phyloP scores from a whole-genome alignment of 176 grass and related monocot species.

The Areca catechu region DNA sequence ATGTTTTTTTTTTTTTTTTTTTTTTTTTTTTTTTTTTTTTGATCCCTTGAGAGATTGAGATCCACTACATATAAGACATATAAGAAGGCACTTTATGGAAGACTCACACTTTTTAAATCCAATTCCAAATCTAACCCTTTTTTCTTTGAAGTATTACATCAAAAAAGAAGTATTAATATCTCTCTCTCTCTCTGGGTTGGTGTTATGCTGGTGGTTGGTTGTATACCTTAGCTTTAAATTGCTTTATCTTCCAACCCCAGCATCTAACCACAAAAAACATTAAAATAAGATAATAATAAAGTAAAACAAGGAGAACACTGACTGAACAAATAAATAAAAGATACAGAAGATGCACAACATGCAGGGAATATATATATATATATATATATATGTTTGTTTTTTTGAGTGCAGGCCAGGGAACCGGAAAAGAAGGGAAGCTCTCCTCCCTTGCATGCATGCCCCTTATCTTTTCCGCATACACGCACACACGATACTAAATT shows the following conservation, averaged over 20 bases:
- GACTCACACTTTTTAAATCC: no score
- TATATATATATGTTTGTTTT: no score
- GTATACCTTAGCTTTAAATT: slow-evolving; percentile 57
- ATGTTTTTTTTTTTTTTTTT: no score
- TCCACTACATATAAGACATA: no score
- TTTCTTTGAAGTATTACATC: background rate
- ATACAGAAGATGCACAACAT: slow-evolving; percentile 25
- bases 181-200: background rate
- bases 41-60: no score
- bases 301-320: slow-evolving; percentile 16
- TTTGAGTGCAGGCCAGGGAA: no score
- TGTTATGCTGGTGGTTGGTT: slow-evolving; percentile 37
- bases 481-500: slow-evolving; percentile 2
- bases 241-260: slow-evolving; percentile 41
- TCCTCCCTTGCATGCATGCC: no score
- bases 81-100: no score
- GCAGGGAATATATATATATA: no score
- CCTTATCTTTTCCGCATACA: slow-evolving; percentile 3
- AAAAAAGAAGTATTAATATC: background rate
- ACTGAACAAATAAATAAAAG: slow-evolving; percentile 22
- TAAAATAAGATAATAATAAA: slow-evolving; percentile 3
- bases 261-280: slow-evolving; percentile 28
- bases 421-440: no score
- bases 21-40: no score
- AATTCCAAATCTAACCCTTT: no score